Base-by-base conservation (phyloP, 1,284 basidiomycete genomes). In the Moesziomyces antarcticus region DNA sequence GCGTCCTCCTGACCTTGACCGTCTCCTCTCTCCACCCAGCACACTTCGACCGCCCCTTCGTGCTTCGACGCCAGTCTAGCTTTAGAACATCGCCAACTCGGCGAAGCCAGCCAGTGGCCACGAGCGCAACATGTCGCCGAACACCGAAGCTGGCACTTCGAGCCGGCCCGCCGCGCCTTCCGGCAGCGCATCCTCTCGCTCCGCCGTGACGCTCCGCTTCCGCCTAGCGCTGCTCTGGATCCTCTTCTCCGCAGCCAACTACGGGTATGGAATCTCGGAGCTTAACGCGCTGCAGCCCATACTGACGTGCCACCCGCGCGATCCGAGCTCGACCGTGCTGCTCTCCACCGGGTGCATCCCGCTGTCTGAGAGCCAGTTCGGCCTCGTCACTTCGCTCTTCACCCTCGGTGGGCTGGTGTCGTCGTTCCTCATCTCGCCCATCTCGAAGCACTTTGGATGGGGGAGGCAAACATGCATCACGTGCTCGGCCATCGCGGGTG, bases 391-490 rank as follows among this genome's bases (percentile, higher is more conserved):
- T 0, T 88, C 93, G 25, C 85, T 92, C 33, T 95, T 94, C 84
- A 95, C 93, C 1, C 78, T 93, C n/a, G 94, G 94, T 8, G 94
- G 94, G 40, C 88, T 97, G 14, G 59, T 90, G 4, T 93, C 93
- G 18, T 80, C 69, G 7, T 71, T 79, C 40, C 49, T 57, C 55
- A 69, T 69, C 50, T 67, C 65, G 3, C 59, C 66, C 16, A 16
- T 72, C 10, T 67, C 73, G 7, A 68, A 60, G 44, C 50, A 50
- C 30, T 41, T 65, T 8, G 61, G 62, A 4, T 61, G 55, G 45
- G 75, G 73, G 1, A 53, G 75, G 2, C 52, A 54, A 14, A 49
- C 55, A 9, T 59, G 61, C 33, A 73, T 78, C 49, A 60, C 51
- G 3, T 51, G 48, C 18, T 68, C 69, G 14, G 65, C 73, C 0